Conservation (phyloP, 306 rosid genomes). For the Cicer judaicum region DNA sequence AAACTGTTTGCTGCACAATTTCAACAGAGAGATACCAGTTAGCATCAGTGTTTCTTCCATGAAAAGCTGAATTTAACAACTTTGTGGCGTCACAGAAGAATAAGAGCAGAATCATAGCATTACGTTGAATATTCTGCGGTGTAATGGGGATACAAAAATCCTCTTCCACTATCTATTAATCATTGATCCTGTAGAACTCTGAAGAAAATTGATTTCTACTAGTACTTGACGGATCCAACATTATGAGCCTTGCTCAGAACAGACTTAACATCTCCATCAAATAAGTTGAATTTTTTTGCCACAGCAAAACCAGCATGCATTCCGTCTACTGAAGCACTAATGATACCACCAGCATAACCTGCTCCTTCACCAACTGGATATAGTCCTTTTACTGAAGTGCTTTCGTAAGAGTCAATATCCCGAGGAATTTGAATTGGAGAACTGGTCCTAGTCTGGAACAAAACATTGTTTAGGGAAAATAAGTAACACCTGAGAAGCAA, state of each 20-base stretch:
- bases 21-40: slow-evolving; percentile 18
- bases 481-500: slow-evolving; percentile 26
- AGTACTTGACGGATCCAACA: slow-evolving; percentile 74
- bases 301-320: slow-evolving; percentile 88
- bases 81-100: not conserved
- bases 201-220: slow-evolving; percentile 43
- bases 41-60: slow-evolving; percentile 16
- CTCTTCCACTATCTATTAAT: slow-evolving; percentile 22
- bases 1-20: slow-evolving; percentile 28
- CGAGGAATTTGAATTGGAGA: slow-evolving; percentile 92
- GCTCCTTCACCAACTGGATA: slow-evolving; percentile 99
- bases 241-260: slow-evolving; percentile 77
- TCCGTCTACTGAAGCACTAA: slow-evolving; percentile 97
- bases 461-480: slow-evolving; percentile 30
- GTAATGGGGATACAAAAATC: slow-evolving; percentile 24
- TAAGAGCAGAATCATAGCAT: slow-evolving; percentile 13
- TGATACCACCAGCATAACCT: slow-evolving; percentile 97
- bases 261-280: slow-evolving; percentile 66
- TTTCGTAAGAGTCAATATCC: slow-evolving; percentile 66
- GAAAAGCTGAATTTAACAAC: not conserved
- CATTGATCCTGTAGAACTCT: not conserved
- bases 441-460: slow-evolving; percentile 89
- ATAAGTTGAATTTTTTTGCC: slow-evolving; percentile 64
- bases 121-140: slow-evolving; percentile 28
- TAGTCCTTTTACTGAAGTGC: slow-evolving; percentile 79